Evolutionary conservation across 176 grass and related monocot species (phyloP), one percentile per base, ranked within the genome.

Genomic region (Zea mays): DNA sequence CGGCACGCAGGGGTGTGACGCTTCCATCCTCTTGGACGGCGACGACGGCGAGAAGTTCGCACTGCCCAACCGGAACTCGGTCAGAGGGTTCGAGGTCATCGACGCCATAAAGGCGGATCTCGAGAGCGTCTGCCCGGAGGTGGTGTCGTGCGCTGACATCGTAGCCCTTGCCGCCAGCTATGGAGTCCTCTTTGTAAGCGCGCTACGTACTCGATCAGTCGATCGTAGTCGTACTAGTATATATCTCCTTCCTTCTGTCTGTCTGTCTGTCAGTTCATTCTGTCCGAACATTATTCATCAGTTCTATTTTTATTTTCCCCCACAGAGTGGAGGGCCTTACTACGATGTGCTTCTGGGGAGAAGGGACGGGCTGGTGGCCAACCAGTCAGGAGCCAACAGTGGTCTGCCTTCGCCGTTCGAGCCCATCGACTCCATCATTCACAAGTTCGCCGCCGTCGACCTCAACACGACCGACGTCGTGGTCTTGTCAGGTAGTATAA

Each of bases 401-500:
- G 80, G 91, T 56, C 90, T 97, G 8, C 94, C 94, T 44, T 37
- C 79, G 17, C 94, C 94, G 2, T 65, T 68, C 0, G 64, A 91
- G 7, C 9, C 79, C 4, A 90, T 97, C 10, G 42, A 78, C 12
- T 56, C 35, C 2, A 97, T 97, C 35, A 90, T 80, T 37, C 0
- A 67, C 4, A 97, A 97, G 67, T 97, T 97, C 40, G 2, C 0
- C 0, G 69, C 0, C 65, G 94, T 97, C 19, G 87, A 80, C 48
- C 94, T 97, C 16, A 50, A 90, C 85, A 90, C 64, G 39, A 97
- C 85, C 21, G 94, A 97, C 41, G 89, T 97, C 0, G 91, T 92
- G 11, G 83, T 86, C 4, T 76, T 97, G 41, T 97, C 94, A 79
- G 93, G 93, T 96, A 81, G 27, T 27, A 27, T 27, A 27, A 27